Evolutionary conservation across 2,329 filamentous ascomycete genomes (phyloP).

Genomic region (Aspergillus pseudoglaucus): DNA sequence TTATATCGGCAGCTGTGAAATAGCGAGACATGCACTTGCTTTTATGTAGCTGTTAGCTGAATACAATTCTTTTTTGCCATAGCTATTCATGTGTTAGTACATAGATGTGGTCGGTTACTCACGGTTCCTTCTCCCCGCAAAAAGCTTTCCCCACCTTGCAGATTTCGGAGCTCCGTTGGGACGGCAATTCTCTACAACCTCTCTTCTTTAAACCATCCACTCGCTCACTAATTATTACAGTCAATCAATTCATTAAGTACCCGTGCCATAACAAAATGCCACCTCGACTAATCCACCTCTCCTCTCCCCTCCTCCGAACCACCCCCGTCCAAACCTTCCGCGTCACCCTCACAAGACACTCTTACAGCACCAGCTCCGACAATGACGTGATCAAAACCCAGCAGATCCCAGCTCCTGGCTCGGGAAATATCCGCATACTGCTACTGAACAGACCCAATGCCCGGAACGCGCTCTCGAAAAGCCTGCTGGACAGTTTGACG

Average conservation of each 20-base stretch:
- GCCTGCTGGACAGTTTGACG: constrained; percentile 65
- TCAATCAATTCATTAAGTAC: constrained; percentile 5
- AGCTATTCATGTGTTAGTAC: too few relatives aligned
- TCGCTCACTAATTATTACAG: neutral
- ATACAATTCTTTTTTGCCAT: too few relatives aligned
- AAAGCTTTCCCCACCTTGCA: constrained; percentile 17
- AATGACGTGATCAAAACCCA: constrained; percentile 56
- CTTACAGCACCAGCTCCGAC: constrained; percentile 26
- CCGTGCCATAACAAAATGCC: constrained; percentile 16
- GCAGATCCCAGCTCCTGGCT: constrained; percentile 68
- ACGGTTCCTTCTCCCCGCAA: constrained; percentile 7
- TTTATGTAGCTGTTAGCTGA: too few relatives aligned
- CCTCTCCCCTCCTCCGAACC: constrained; percentile 12
- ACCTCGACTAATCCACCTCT: constrained; percentile 24
- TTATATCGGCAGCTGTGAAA: neutral
- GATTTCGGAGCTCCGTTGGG: constrained; percentile 2
- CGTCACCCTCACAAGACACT: constrained; percentile 23
- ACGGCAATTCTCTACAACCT: neutral
- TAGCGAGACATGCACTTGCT: too few relatives aligned
- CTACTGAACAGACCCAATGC: constrained; percentile 78
- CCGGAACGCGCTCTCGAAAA: constrained; percentile 83
- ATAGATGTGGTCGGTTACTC: constrained; percentile 10
- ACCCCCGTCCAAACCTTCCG: constrained; percentile 16
- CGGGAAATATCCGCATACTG: constrained; percentile 79
- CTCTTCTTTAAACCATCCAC: constrained; percentile 5